phyloP scores from a whole-genome alignment of 2,329 filamentous ascomycete species.

The Dryadomyces quercivorus region DNA sequence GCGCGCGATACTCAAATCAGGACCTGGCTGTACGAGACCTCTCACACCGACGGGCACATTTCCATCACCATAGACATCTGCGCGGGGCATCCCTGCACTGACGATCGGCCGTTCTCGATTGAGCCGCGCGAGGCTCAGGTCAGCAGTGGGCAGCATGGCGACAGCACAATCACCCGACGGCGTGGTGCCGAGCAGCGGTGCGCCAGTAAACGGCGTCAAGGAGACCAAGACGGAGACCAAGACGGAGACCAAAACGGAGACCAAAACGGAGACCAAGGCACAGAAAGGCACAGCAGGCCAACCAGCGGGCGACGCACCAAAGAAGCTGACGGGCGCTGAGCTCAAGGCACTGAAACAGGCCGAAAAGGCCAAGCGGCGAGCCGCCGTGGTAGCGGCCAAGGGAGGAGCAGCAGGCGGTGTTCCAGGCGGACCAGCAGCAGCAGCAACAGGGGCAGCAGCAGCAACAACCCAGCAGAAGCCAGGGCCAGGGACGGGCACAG shows the following conservation, averaged over 20 bases:
- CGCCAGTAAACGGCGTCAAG: background rate
- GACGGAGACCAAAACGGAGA: background rate
- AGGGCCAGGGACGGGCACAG: constrained; percentile 27
- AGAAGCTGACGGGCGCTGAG: constrained; percentile 61
- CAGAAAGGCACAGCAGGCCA: background rate
- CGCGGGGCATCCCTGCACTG: too few species aligned
- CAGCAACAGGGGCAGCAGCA: constrained; percentile 27
- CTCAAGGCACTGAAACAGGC: constrained; percentile 83
- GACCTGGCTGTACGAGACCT: background rate
- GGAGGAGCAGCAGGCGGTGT: constrained; percentile 26
- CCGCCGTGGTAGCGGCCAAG: constrained; percentile 51
- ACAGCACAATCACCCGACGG: background rate
- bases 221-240: background rate
- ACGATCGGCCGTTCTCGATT: background rate
- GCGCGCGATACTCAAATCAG: background rate
- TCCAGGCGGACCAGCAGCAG: constrained; percentile 23
- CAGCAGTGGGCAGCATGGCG: background rate
- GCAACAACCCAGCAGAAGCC: too few species aligned
- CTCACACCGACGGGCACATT: background rate
- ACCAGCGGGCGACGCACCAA: constrained; percentile 14
- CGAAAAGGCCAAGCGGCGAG: constrained; percentile 79
- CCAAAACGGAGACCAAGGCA: background rate
- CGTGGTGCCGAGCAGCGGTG: background rate
- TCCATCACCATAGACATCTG: background rate
- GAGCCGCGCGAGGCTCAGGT: background rate